These are phyloP conservation scores for Cercospora sp. DNA, from an alignment of 2,329 filamentous ascomycete genomes.

Conservation along the genomic window DNA sequence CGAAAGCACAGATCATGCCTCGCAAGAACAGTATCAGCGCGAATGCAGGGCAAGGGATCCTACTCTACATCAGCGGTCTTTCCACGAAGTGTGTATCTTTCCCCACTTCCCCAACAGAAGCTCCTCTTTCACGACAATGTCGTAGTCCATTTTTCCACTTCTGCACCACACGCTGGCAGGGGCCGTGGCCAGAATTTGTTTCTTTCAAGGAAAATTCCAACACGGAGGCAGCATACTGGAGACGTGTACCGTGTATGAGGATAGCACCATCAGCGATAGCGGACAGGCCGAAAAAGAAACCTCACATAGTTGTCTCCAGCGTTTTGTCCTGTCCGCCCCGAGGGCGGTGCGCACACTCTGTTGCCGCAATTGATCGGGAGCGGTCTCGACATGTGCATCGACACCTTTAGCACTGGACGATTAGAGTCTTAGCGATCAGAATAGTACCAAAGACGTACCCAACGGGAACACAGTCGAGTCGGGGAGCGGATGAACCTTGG, in stretches of 20 bases:
- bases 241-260: no score
- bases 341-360: not conserved
- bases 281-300: no score
- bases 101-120: not conserved
- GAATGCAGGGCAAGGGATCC: not conserved
- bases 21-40: no score
- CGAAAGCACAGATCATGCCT: no score
- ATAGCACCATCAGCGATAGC: no score
- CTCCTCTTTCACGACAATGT: not conserved
- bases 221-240: no score
- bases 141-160: no score
- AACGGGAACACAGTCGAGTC: not conserved
- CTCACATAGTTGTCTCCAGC: not conserved
- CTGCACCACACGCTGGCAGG: no score
- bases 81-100: not conserved
- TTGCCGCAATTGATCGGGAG: no score
- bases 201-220: no score
- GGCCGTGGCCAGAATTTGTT: no score
- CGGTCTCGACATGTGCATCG: not conserved
- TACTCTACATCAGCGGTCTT: not conserved
- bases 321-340: not conserved
- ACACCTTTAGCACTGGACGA: not conserved
- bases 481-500: not conserved
- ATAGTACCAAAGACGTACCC: not conserved
- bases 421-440: not conserved